Conservation (phyloP, 352 stramenopile species). For the Phytophthora fragariae region DNA sequence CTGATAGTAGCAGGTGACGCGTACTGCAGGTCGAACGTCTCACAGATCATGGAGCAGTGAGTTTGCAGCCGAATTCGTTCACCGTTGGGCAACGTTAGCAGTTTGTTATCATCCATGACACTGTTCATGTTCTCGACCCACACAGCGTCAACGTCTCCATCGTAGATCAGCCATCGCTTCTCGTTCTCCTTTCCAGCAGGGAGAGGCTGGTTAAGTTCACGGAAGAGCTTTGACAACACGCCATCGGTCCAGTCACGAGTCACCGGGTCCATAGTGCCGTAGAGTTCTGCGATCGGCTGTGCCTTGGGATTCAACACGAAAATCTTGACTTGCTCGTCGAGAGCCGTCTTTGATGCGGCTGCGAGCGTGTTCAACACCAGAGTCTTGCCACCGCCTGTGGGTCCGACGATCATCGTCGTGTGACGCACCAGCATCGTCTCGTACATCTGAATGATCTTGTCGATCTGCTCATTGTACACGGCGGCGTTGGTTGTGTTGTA, state of each 20-base stretch:
- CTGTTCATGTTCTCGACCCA: constrained; percentile 99
- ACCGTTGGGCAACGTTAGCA: constrained; percentile 95
- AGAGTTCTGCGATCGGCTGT: constrained; percentile 94
- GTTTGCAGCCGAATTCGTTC: constrained; percentile 95
- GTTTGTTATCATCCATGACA: constrained; percentile 98
- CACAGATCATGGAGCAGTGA: constrained; percentile 94
- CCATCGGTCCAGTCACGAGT: constrained; percentile 97
- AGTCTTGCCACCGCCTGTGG: constrained; percentile 94
- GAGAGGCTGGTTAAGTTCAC: constrained; percentile 94
- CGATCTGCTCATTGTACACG: constrained; percentile 92
- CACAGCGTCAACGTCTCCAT: constrained; percentile 96
- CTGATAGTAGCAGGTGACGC: constrained; percentile 95
- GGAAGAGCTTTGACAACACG: constrained; percentile 94
- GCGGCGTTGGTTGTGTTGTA: constrained; percentile 80
- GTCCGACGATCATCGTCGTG: constrained; percentile 97
- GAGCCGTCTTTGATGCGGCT: constrained; percentile 81
- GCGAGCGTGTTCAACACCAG: constrained; percentile 92
- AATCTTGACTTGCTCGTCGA: constrained; percentile 93
- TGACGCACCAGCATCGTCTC: constrained; percentile 96
- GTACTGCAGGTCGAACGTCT: constrained; percentile 97
- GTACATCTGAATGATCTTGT: constrained; percentile 98
- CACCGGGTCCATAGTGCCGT: constrained; percentile 95
- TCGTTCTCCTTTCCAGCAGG: constrained; percentile 92
- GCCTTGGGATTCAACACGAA: constrained; percentile 96
- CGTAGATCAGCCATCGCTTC: constrained; percentile 96